Base-by-base conservation (phyloP, 2,329 filamentous ascomycete genomes). In the Colletotrichum sp. region DNA sequence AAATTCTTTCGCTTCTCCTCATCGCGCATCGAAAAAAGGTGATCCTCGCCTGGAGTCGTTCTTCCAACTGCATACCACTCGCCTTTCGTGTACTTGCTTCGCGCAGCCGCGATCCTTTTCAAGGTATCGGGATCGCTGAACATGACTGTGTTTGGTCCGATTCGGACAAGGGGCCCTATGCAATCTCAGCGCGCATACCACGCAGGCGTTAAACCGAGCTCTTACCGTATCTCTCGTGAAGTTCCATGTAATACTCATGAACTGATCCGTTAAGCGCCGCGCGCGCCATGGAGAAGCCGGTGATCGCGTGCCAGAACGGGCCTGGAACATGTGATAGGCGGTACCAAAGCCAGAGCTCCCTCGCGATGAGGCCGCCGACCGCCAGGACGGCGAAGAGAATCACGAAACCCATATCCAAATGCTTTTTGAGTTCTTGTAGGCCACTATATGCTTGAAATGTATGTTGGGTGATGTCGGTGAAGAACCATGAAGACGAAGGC, bases 1-100 rank as follows among this genome's bases (percentile, higher is more conserved):
- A 88, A 78, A 65, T 80, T 75, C 8, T 80, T 84, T 75, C 91
- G 89, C 44, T 82, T 82, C 34, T 84, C 84, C 61, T 84, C 82
- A 44, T 83, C 82, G 30, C 80, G 78, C 77, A 80, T 79, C 4
- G 80, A 82, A 59, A 83, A 81, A 1, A 83, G 67, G 57, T 82
- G 82, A 63, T 84, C 83, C 57, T 81, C 79, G 16, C 79, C 79
- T 81, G 34, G 83, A 67, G 49, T 85, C 71, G 63, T 81, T 79
- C 75, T 82, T 79, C 61, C 83, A 80, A 19, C 82, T 81, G 65
- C 68, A 19, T 79, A 80, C 77, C 78, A 80, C 30, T 68, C 67
- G 16, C 71, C 75, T 52, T 78, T 78, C n/a, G 64, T 77, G 44
- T 75, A 79, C 12, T n/a, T 57, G 52, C 55, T 77, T 12, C 78